Conservation (phyloP, 164 flowering plant genomes). For the Cinnamomum chago region DNA sequence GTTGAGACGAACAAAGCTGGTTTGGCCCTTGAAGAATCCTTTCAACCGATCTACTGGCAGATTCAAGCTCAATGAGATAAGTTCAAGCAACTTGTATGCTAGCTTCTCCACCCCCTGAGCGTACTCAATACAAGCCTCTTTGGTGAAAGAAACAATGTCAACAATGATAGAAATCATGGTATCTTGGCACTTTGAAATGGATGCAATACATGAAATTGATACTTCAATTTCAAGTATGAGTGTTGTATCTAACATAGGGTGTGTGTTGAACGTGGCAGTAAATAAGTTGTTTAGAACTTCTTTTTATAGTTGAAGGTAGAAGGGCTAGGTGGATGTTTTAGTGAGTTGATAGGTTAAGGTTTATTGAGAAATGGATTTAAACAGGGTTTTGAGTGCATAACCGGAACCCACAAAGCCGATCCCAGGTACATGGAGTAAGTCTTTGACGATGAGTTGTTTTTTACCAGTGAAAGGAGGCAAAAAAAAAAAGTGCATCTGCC, state of each 20-base stretch:
- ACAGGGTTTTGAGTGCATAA: too few species aligned
- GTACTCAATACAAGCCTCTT: conserved; percentile 22
- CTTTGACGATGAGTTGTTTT: too few species aligned
- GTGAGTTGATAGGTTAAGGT: too few species aligned
- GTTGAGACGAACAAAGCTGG: conserved; percentile 31
- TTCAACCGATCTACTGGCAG: conserved; percentile 23
- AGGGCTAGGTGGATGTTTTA: too few species aligned
- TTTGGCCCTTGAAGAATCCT: conserved; percentile 30
- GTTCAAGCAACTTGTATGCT: conserved; percentile 23
- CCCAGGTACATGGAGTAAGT: too few species aligned
- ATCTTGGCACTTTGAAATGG: neutral
- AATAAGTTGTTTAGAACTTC: too few species aligned
- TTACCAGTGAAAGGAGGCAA: too few species aligned
- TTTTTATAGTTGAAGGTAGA: too few species aligned
- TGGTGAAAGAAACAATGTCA: neutral
- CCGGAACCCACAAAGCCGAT: too few species aligned
- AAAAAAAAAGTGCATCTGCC: too few species aligned
- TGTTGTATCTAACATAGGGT: neutral
- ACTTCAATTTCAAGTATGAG: neutral
- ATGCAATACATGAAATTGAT: neutral
- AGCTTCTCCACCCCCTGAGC: conserved; percentile 22
- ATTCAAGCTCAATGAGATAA: conserved; percentile 28
- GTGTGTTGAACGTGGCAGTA: neutral
- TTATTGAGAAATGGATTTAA: too few species aligned
- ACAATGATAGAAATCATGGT: too few species aligned